Evolutionary conservation across 208 protist species (phyloP).

Genomic region (Wallacemonas rigidus): DNA sequence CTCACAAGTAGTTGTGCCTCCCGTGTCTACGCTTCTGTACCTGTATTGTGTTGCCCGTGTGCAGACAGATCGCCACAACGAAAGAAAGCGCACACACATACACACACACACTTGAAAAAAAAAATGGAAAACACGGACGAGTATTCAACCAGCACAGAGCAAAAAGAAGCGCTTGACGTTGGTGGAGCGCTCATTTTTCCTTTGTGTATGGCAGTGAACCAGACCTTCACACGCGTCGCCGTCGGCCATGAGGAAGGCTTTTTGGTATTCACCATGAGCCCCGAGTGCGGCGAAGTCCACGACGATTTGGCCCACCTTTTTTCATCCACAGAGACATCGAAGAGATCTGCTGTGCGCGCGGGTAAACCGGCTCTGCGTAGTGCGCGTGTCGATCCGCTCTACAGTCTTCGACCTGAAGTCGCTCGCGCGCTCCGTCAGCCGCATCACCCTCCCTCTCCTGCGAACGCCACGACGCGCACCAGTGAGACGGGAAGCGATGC

Average conservation of each 20-base stretch:
- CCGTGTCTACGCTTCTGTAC: no score
- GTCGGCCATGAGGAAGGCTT: conserved; percentile 73
- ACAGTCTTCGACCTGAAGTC: conserved; percentile 31
- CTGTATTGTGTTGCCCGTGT: no score
- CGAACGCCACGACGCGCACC: no score
- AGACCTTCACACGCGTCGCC: conserved; percentile 60
- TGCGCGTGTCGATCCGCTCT: conserved; percentile 34
- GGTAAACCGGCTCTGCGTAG: conserved; percentile 25
- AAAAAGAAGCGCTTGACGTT: conserved; percentile 3
- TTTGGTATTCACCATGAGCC: conserved; percentile 58
- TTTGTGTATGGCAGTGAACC: conserved; percentile 61
- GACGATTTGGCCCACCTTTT: conserved; percentile 15
- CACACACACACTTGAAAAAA: background rate
- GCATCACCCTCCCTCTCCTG: background rate
- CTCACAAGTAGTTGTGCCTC: no score
- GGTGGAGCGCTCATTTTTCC: conserved; percentile 18
- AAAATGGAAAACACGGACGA: background rate
- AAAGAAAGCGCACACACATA: no score
- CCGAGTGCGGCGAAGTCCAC: background rate
- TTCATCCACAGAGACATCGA: background rate
- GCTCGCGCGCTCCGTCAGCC: background rate
- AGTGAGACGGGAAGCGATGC: no score
- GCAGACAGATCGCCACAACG: no score
- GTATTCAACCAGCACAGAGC: background rate
- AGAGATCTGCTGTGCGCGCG: background rate